Evolutionary conservation across 1,284 basidiomycete genomes (phyloP).

Genomic region (Cryptococcus amylolentus): DNA sequence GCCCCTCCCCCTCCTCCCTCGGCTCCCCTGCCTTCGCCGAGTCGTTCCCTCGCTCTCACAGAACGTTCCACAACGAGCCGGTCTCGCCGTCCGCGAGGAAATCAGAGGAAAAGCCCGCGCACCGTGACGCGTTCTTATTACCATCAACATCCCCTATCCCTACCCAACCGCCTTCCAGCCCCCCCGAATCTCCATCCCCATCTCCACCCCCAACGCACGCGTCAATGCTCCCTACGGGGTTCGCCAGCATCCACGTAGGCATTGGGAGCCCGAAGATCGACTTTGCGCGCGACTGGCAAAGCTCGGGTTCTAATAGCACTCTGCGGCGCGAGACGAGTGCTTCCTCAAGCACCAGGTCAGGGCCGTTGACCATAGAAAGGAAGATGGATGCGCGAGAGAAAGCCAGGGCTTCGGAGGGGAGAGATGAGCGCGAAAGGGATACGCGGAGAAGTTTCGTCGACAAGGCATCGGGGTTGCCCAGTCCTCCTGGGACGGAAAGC

Average conservation of each 20-base stretch:
- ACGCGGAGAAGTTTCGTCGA: constrained; percentile 16
- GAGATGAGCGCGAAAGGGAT: background rate
- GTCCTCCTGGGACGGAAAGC: constrained; percentile 34
- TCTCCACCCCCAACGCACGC: background rate
- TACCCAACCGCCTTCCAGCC: background rate
- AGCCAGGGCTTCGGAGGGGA: background rate
- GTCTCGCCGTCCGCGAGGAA: background rate
- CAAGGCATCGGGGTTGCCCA: constrained; percentile 25
- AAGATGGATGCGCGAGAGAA: background rate
- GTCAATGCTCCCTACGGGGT: constrained; percentile 11
- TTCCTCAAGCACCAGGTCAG: background rate
- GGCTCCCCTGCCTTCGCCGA: background rate
- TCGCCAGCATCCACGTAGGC: constrained; percentile 17
- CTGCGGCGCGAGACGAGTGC: background rate
- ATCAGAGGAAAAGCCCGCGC: background rate
- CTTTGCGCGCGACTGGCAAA: constrained; percentile 14
- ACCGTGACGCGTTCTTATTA: background rate
- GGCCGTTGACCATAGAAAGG: background rate
- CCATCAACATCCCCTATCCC: background rate
- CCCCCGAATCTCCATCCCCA: background rate
- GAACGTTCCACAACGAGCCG: background rate
- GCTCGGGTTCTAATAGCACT: background rate
- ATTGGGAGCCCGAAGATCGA: constrained; percentile 18
- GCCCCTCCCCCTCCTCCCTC: background rate
- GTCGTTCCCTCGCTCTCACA: background rate